Percentiles rank a stretch among this genome's conserved stretches.
These are phyloP conservation scores for Fusarium incarnatum DNA, from an alignment of 2,329 filamentous ascomycete species.

Conservation along the genomic window DNA sequence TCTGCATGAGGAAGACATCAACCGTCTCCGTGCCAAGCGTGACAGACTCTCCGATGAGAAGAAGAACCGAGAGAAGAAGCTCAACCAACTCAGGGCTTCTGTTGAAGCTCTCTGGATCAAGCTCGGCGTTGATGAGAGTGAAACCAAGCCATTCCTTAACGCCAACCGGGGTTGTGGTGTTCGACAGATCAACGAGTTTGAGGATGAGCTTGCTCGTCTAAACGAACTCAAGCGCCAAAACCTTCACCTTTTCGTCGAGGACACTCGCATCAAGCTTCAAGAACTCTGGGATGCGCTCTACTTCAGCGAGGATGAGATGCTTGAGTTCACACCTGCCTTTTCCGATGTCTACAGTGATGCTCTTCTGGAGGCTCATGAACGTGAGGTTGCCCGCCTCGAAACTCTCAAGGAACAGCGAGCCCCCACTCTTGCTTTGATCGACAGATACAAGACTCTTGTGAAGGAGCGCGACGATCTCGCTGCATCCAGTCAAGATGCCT, in stretches of 20 bases:
- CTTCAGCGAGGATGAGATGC: constrained; percentile 98
- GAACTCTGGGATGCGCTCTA: constrained; percentile 95
- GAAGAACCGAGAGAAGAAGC: constrained; percentile 78
- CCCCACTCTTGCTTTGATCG: constrained; percentile 83
- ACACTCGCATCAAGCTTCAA: constrained; percentile 89
- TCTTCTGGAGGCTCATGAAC: constrained; percentile 92
- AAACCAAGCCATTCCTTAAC: constrained; percentile 87
- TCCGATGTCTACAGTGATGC: constrained; percentile 98
- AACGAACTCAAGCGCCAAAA: constrained; percentile 97
- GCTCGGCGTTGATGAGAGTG: constrained; percentile 82
- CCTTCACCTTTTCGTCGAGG: constrained; percentile 94
- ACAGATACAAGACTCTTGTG: constrained; percentile 84
- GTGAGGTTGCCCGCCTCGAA: constrained; percentile 86
- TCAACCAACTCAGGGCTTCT: constrained; percentile 78
- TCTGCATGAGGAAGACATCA: constrained; percentile 87
- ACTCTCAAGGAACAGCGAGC: constrained; percentile 86
- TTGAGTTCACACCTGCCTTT: constrained; percentile 96
- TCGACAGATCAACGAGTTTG: constrained; percentile 93
- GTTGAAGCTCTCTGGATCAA: constrained; percentile 94
- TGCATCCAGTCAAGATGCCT: constrained; percentile 94
- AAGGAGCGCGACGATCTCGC: constrained; percentile 87
- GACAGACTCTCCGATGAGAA: constrained; percentile 92
- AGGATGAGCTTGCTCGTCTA: constrained; percentile 86
- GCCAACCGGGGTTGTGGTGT: constrained; percentile 91
- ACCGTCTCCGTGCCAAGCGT: constrained; percentile 75